Evolutionary conservation across 2,329 filamentous ascomycete species (phyloP).

Genomic region (Talaromyces sp.): DNA sequence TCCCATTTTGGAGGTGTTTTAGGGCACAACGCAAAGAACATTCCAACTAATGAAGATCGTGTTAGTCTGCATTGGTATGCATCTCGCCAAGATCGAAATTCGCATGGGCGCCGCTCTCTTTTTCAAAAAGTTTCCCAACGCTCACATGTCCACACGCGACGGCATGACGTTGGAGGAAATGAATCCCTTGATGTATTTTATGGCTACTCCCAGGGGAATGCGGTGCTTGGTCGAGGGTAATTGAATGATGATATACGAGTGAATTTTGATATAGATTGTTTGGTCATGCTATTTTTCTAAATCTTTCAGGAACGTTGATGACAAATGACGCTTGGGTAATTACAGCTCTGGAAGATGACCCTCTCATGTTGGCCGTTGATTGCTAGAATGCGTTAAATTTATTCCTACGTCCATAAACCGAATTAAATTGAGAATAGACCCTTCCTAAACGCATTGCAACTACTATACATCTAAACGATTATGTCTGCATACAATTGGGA

Average conservation of each 20-base stretch:
- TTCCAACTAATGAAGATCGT: background rate
- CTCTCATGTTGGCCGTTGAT: background rate
- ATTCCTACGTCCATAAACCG: background rate
- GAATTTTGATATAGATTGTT: background rate
- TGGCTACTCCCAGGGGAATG: conserved; percentile 38
- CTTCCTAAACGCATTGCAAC: background rate
- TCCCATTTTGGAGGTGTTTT: background rate
- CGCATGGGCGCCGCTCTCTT: conserved; percentile 47
- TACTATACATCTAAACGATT: too few relatives aligned
- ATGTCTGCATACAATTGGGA: too few relatives aligned
- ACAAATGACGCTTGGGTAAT: too few relatives aligned
- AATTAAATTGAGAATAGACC: background rate
- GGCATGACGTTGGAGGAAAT: conserved; percentile 30
- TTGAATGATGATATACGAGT: background rate
- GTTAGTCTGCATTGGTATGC: conserved; percentile 57
- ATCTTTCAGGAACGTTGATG: too few relatives aligned
- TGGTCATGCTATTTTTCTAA: too few relatives aligned
- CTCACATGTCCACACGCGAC: background rate
- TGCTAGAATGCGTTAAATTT: background rate
- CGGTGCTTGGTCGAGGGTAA: conserved; percentile 25
- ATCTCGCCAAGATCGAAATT: conserved; percentile 58
- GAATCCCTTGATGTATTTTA: conserved; percentile 41
- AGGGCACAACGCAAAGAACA: background rate
- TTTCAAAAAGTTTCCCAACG: conserved; percentile 32
- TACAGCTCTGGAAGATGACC: too few relatives aligned